Base-by-base conservation (phyloP, 148 eudicot genomes). In the Talinum fruticosum region DNA sequence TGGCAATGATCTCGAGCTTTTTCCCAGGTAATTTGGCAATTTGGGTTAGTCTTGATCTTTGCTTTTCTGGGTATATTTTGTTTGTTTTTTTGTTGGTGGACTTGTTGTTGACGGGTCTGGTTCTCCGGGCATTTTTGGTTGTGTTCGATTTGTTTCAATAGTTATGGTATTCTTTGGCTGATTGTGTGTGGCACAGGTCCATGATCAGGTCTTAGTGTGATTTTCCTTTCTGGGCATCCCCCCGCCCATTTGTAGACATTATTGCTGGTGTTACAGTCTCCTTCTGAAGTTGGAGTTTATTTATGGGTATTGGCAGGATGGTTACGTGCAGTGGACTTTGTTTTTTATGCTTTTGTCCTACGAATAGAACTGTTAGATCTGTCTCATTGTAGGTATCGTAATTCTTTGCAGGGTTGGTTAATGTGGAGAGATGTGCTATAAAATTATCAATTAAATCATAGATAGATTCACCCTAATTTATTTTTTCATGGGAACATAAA, bases 1-100 rank as follows among this genome's bases (percentile, higher is more conserved):
- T 79, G 92, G 89, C 19, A 66, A 79, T 61, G 89, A 84, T 45
- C 88, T 88, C 10, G 89, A 86, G 84, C 85, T 88, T 66, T 88
- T 74, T 75, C 74, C n/a, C 88, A 88, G 88, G 88, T 86, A 73
- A 30, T 85, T 78, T 61, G 19, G 1, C 21, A 15, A 14, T 8
- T 35, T n/a, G 21, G 2, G 19, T 70, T 69, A 16, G 0, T 72
- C 59, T 49, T 33, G 28, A n/a, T 12, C 33, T 15, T 26, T 65
- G 57, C 33, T 62, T 38, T 73, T 51, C 10, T 53, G 66, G 32
- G 53, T 82, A 21, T 19, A 77, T n/a, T n/a, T n/a, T 72, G 44
- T n/a, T 44, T 8, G 29, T 23, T 71, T 26, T 71, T 71, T 57
- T 38, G 12, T 28, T 69, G 51, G 29, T 24, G 33, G 29, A 69